Evolutionary conservation across 2,329 filamentous ascomycete genomes (phyloP), one percentile per base, ranked within the genome.

Genomic region (Beauveria bassiana): DNA sequence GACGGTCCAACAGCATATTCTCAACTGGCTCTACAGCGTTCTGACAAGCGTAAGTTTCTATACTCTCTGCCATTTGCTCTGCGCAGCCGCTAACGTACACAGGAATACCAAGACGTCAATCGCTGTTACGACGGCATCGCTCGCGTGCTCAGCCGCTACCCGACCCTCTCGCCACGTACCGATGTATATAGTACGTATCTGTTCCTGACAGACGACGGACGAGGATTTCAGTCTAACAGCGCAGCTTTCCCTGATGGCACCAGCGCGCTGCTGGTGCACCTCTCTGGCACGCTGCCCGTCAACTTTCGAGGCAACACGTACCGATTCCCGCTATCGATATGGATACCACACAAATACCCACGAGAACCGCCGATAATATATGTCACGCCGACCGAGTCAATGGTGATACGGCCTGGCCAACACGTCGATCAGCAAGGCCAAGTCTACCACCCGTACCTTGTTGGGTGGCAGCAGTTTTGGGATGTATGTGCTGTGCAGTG

Each of bases 1-100:
- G 81, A 85, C 87, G 68, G 90, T 96, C 72, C 89, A 91, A 69
- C 92, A 96, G 75, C 90, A 92, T 77, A 88, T 96, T 64, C 81
- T 98, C 70, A 93, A 92, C 77, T 98, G 93, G 93, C 86, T 98
- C 6, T 96, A 96, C 77, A 95, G 90, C 76, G 88, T 96, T 61
- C 78, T 98, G 62, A 90, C 88, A 47, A 90, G 86, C 69, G 89
- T 91, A 77, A 54, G 79, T 24, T 38, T 3, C 38, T 7, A 2
- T 4, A 5, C 14, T 20, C 7, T 18, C n/a, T n/a, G 10, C n/a
- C 61, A 14, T 51, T 24, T 26, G 43, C 22, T 26, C 22, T 47
- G 45, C 55, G 45, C 50, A 56, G 45, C 59, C 38, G 54, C 61
- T 65, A 49, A 61, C 59, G 38, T 51, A 60, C 34, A 26, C 74